Percentiles rank a stretch among this genome's conserved stretches.
Evolutionary conservation across 805 yeast species (phyloP).

Genomic region (Ascoidea tarda): DNA sequence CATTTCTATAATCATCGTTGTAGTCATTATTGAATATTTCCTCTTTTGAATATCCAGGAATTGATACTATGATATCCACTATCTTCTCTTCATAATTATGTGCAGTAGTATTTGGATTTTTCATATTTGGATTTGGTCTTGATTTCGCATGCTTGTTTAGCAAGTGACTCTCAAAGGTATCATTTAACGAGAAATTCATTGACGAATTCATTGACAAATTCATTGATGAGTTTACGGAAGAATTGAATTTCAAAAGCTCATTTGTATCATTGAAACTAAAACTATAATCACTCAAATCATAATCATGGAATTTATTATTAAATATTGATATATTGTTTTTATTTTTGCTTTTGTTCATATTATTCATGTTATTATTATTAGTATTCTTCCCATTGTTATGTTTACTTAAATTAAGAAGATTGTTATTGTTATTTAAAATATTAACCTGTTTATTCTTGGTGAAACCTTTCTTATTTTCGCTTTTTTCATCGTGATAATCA

Average conservation of each 20-base stretch:
- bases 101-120: not conserved
- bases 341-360: too few species aligned
- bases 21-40: not conserved
- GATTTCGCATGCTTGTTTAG: not conserved
- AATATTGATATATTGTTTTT: too few species aligned
- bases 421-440: too few species aligned
- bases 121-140: too few species aligned
- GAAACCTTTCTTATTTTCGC: not conserved
- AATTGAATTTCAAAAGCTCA: not conserved
- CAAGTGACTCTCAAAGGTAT: not conserved
- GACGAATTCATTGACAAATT: not conserved
- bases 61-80: not conserved
- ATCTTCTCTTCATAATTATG: not conserved
- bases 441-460: too few species aligned
- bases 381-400: too few species aligned
- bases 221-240: not conserved
- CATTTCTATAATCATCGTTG: too few species aligned
- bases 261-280: not conserved
- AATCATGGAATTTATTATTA: not conserved
- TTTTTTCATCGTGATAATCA: not conserved
- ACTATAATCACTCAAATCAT: not conserved
- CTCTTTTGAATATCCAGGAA: not conserved
- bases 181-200: not conserved
- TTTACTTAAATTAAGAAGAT: too few species aligned
- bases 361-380: too few species aligned